Base-by-base conservation (phyloP, 768 basidiomycete genomes). In the Gyrodon lividus region DNA sequence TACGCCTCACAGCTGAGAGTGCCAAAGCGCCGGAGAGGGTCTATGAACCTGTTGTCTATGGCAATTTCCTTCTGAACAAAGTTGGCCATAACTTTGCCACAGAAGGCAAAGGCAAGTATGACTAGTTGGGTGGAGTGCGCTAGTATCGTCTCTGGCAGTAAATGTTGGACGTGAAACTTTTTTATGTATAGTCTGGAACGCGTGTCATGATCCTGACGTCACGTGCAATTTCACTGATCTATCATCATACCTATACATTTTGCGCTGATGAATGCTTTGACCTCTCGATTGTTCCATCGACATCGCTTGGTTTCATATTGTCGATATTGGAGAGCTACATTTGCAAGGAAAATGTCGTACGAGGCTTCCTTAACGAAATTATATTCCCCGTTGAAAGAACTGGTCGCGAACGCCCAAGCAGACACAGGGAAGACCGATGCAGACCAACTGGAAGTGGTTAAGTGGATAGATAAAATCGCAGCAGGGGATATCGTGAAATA, bases 31-130 rank as follows among this genome's bases (percentile, higher is more conserved):
- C 60, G 1, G 60, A 62, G 10, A 70, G 71, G 62, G 62, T 34
- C 19, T 76, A 78, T 48, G 46, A 77, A 39, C 70, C 83, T 0
- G 76, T 87, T 1, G 68, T 83, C 1, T 95, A 96, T 68, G 91
- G 93, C 3, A 80, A 92, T 5, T 94, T 91, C 66, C 71, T 95
- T 54, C 47, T 81, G 62, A 64, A 62, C 16, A 94, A 94, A 63
- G 89, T 94, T 31, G 78, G 77, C 9, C 78, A 67, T 41, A 94
- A 93, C 63, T 94, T 94, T 69, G 73, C 75, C 26, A 54, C 59
- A 34, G 72, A 73, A 10, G 68, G 73, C 19, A 60, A 63, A 26
- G 70, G 70, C 42, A 67, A 59, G 56, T 68, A 72, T 37, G 65
- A 73, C 41, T 54, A 57, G 46, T 22, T 6, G n/a, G 23, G 10